Base-by-base conservation (phyloP, 345 rosid species). In the Microcos paniculata region DNA sequence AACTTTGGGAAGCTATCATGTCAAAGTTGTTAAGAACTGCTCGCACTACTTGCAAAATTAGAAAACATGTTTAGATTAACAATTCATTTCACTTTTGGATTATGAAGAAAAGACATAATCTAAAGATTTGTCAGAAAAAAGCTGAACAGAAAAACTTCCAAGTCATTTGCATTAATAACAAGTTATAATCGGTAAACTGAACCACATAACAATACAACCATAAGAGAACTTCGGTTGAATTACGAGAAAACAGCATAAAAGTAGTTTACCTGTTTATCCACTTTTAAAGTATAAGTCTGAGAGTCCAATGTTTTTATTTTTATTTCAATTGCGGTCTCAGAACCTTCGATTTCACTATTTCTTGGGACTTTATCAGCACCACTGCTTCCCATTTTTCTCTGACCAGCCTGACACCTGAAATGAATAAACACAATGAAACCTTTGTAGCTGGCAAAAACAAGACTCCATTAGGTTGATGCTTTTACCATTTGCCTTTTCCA, bases 241-340 rank as follows among this genome's bases (percentile, higher is more conserved):
- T 11, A 61, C 43, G 61, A 48, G n/a, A 77, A 72, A 66, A 70
- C 6, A 59, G 76, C 48, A 30, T 8, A 13, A 80, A 33, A 18
- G 77, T 26, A 15, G 28, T 62, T 70, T 68, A 91, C 96, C 91
- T 91, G 90, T 82, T 90, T 91, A 79, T 91, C 88, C 74, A 91
- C 96, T 79, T 82, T 87, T 85, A 91, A 81, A 72, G 90, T 84
- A 77, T 91, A 82, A 72, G 92, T 89, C 78, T 85, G 96, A 52
- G 94, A 88, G 78, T 91, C 96, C 80, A 91, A 75, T 28, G 92
- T 91, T 79, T 89, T 91, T 64, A 91, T 76, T 78, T 91, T 91
- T 73, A 91, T 90, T 83, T 88, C 96, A 49, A 91, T 87, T 40
- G 85, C 74, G 48, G 90, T 71, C 84, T 87, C 88, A 40, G 92